Percentiles rank a stretch among this genome's conserved stretches.
phyloP scores from a whole-genome alignment of 371 early-diverging fungal species.

The Mucor velutinosus region DNA sequence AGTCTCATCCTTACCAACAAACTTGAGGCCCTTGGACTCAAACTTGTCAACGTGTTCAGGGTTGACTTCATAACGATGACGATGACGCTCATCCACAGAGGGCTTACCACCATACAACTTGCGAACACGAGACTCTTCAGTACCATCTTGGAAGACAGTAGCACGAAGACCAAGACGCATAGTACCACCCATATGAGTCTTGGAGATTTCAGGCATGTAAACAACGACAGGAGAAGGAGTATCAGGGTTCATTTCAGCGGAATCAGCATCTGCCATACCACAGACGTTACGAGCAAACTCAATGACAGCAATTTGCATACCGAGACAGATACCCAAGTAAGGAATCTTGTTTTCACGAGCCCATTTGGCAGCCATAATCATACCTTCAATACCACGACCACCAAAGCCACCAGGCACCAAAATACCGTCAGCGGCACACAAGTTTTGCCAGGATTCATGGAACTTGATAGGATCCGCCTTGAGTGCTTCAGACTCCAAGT shows the following conservation, averaged over 20 bases:
- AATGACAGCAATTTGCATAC: constrained; percentile 98
- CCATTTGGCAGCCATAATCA: constrained; percentile 94
- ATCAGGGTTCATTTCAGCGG: constrained; percentile 82
- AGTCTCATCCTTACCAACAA: constrained; percentile 93
- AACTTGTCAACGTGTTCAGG: constrained; percentile 76
- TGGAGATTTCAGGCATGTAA: constrained; percentile 97
- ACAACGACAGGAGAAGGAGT: constrained; percentile 80
- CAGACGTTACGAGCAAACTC: constrained; percentile 98
- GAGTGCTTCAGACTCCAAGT: constrained; percentile 79
- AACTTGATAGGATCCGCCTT: constrained; percentile 84
- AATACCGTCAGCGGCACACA: constrained; percentile 92
- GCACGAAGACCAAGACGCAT: constrained; percentile 94
- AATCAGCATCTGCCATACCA: constrained; percentile 81
- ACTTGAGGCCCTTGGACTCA: constrained; percentile 87
- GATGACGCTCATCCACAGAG: constrained; percentile 91
- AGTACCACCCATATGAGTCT: constrained; percentile 93
- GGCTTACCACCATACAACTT: constrained; percentile 72
- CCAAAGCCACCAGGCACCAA: constrained; percentile 99
- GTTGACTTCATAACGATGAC: constrained; percentile 99
- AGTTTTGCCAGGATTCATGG: constrained; percentile 90
- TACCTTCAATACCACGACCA: constrained; percentile 96
- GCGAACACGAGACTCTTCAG: constrained; percentile 60
- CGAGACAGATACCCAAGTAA: constrained; percentile 98
- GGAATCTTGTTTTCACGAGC: constrained; percentile 98
- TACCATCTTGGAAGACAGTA: constrained; percentile 78